Conservation (phyloP, 192 early-diverging fungal genomes). For the Umbelopsis ramanniana region DNA sequence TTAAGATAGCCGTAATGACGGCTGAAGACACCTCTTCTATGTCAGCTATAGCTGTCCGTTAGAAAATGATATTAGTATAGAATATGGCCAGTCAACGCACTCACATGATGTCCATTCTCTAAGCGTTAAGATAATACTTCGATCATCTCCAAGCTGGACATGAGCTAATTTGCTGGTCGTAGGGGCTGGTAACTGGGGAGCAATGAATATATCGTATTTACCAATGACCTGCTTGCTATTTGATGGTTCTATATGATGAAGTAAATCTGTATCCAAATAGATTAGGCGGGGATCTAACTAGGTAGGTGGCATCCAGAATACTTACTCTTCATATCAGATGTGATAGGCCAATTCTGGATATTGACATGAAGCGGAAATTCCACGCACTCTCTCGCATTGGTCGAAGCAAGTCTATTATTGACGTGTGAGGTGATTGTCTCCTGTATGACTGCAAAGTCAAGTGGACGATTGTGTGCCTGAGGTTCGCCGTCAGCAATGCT, state of each 20-base stretch:
- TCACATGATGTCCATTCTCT: conserved; percentile 19
- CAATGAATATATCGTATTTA: conserved; percentile 9
- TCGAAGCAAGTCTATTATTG: not conserved
- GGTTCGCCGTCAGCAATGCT: not conserved
- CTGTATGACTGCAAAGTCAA: not conserved
- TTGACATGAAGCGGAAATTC: conserved; percentile 29
- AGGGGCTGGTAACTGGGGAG: not conserved
- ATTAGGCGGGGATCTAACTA: not conserved
- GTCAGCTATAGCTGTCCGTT: conserved; percentile 2
- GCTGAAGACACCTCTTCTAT: conserved; percentile 23
- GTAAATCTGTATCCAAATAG: not conserved
- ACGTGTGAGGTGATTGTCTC: not conserved
- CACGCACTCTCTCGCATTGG: conserved; percentile 12
- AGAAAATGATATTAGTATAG: too few species aligned
- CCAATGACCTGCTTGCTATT: not conserved
- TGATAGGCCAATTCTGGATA: conserved; percentile 25
- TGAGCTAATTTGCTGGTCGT: not conserved
- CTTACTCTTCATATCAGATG: not conserved
- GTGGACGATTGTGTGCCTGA: conserved; percentile 10
- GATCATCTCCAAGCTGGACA: not conserved
- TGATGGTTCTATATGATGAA: not conserved
- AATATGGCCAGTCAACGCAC: not conserved
- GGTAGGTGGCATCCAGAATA: not conserved
- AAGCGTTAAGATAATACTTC: not conserved
- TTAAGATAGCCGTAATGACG: conserved; percentile 31